These are phyloP conservation scores for Hanseniaspora vineae DNA, from an alignment of 805 yeast genomes.

Conservation along the genomic window DNA sequence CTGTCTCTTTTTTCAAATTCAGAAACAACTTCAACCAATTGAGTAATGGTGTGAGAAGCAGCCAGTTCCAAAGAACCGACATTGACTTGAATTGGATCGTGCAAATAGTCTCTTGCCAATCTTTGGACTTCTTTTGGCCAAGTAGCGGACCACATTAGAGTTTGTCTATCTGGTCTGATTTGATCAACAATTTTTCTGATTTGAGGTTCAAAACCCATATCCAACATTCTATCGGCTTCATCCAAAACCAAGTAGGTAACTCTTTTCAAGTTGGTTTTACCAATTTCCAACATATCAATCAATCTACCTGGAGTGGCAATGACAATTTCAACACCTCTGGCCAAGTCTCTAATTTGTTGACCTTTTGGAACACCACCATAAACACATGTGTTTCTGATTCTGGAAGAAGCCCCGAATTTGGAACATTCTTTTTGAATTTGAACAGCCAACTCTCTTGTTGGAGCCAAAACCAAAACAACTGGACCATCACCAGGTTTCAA, in stretches of 20 bases:
- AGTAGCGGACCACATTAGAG: conserved; percentile 99
- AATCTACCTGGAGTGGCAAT: conserved; percentile 99
- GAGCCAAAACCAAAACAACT: conserved; percentile 87
- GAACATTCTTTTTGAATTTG: conserved; percentile 94
- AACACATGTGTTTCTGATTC: conserved; percentile 93
- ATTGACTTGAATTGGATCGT: conserved; percentile 91
- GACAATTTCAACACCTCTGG: conserved; percentile 89
- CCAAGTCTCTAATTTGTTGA: conserved; percentile 90
- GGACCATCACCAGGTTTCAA: conserved; percentile 95
- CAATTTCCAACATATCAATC: conserved; percentile 91
- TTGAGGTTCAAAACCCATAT: conserved; percentile 99
- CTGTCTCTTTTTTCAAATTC: conserved; percentile 93
- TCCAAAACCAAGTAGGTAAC: conserved; percentile 95
- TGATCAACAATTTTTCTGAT: conserved; percentile 95
- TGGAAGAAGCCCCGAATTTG: conserved; percentile 82
- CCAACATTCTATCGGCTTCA: conserved; percentile 99
- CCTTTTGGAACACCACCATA: conserved; percentile 99
- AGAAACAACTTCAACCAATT: conserved; percentile 78
- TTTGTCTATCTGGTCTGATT: conserved; percentile 98
- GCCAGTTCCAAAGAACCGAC: conserved; percentile 91
- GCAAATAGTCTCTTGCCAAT: conserved; percentile 80
- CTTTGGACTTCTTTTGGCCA: conserved; percentile 98
- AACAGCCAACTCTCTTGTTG: conserved; percentile 97
- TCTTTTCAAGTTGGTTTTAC: conserved; percentile 89
- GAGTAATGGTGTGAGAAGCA: conserved; percentile 94